Conservation (phyloP, 1,284 basidiomycete genomes). For the Exsudoporus floridanus region DNA sequence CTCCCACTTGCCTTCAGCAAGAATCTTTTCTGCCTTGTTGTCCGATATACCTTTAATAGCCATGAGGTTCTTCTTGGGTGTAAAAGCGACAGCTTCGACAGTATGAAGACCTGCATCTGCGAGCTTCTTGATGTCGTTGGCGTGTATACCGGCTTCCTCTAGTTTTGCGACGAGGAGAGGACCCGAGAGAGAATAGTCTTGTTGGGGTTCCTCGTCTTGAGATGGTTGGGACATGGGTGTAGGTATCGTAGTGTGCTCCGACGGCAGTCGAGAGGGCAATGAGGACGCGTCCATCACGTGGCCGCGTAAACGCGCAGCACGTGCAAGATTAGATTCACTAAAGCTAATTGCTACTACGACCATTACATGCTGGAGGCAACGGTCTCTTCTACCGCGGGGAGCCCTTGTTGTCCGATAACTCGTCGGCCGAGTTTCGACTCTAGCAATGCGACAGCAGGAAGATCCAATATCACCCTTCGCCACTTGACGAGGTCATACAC, state of each 20-base stretch:
- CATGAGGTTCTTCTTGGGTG: conserved; percentile 91
- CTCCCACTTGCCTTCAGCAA: conserved; percentile 75
- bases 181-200: conserved; percentile 64
- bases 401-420: conserved; percentile 1
- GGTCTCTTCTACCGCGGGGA: conserved; percentile 6
- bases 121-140: conserved; percentile 95
- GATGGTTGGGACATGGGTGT: conserved; percentile 47
- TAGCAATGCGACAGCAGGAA: conserved; percentile 68
- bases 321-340: conserved; percentile 2
- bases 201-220: conserved; percentile 50
- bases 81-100: conserved; percentile 95
- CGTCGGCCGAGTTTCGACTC: conserved; percentile 52
- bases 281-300: conserved; percentile 36
- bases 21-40: conserved; percentile 95
- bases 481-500: conserved; percentile 81
- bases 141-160: conserved; percentile 87
- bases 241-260: not conserved
- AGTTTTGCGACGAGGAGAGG: conserved; percentile 84
- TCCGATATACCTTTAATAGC: conserved; percentile 98
- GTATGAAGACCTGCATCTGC: conserved; percentile 92
- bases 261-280: too few species aligned
- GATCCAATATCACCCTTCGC: conserved; percentile 67
- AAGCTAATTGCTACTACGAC: not conserved
- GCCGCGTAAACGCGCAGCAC: conserved; percentile 17
- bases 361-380: not conserved